phyloP scores from a whole-genome alignment of 768 basidiomycete species.

The Coprinopsis strossmayeri region DNA sequence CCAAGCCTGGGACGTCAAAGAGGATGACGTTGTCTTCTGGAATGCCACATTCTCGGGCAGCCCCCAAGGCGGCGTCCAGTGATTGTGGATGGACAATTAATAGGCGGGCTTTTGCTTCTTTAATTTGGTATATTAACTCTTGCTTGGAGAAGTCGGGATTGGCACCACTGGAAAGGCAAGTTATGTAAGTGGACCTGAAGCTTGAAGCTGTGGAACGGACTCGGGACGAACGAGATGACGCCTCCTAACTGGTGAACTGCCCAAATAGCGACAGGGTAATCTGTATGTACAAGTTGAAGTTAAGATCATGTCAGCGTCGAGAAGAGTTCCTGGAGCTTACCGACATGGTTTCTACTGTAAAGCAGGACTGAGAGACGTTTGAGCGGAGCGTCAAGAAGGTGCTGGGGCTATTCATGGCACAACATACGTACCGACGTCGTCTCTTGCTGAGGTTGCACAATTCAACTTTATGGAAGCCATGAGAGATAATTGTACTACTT shows the following conservation, averaged over 20 bases:
- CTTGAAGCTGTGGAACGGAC: neutral
- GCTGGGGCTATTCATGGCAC: neutral
- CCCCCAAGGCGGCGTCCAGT: conserved; percentile 34
- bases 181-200: neutral
- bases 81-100: conserved; percentile 42
- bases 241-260: conserved; percentile 52
- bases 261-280: conserved; percentile 52
- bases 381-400: neutral
- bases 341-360: conserved; percentile 63
- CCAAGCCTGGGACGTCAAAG: conserved; percentile 25
- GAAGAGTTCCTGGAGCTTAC: conserved; percentile 23
- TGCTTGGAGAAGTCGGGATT: conserved; percentile 50
- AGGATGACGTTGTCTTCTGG: conserved; percentile 36
- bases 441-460: conserved; percentile 26
- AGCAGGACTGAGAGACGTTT: conserved; percentile 40
- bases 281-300: conserved; percentile 19
- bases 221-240: conserved; percentile 43
- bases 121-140: conserved; percentile 53
- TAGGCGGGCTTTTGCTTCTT: conserved; percentile 39
- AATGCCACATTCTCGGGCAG: conserved; percentile 31
- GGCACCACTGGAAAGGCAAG: conserved; percentile 36
- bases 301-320: neutral
- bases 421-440: conserved; percentile 51
- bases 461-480: neutral
- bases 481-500: conserved; percentile 9